These are phyloP conservation scores for Diversispora epigaea DNA, from an alignment of 192 early-diverging fungal genomes.

Conservation along the genomic window DNA sequence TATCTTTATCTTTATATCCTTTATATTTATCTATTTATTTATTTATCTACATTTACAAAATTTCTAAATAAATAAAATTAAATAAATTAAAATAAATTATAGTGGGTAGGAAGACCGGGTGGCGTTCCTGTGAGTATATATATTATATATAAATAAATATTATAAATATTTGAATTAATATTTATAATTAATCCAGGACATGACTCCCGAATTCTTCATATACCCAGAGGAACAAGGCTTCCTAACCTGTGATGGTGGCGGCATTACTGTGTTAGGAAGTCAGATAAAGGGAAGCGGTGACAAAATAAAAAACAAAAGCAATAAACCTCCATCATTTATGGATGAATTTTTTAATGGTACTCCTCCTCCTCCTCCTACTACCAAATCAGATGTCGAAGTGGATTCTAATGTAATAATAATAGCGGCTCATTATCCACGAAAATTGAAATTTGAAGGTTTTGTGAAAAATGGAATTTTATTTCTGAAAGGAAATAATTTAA, in stretches of 20 bases:
- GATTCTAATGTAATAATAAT: neutral
- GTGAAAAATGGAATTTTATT: neutral
- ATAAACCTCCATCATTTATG: neutral
- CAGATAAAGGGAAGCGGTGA: neutral
- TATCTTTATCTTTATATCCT: too few species aligned
- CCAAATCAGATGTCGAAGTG: neutral
- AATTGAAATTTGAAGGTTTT: neutral
- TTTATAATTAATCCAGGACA: slow-evolving; percentile 7
- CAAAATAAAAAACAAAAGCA: neutral
- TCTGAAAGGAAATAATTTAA: slow-evolving; percentile 20
- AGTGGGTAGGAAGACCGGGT: slow-evolving; percentile 17
- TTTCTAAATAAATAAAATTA: too few species aligned
- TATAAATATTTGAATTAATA: neutral
- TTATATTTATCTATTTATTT: neutral
- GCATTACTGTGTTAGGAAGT: neutral
- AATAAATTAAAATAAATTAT: too few species aligned
- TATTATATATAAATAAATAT: neutral
- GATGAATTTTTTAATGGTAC: neutral
- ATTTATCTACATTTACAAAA: neutral
- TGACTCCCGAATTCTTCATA: neutral
- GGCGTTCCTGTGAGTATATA: slow-evolving; percentile 21
- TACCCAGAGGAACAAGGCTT: neutral
- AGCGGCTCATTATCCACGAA: neutral
- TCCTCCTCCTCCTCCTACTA: neutral
- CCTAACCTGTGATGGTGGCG: slow-evolving; percentile 2